Evolutionary conservation across 768 basidiomycete species (phyloP).

Genomic region (Russula dissimulans): DNA sequence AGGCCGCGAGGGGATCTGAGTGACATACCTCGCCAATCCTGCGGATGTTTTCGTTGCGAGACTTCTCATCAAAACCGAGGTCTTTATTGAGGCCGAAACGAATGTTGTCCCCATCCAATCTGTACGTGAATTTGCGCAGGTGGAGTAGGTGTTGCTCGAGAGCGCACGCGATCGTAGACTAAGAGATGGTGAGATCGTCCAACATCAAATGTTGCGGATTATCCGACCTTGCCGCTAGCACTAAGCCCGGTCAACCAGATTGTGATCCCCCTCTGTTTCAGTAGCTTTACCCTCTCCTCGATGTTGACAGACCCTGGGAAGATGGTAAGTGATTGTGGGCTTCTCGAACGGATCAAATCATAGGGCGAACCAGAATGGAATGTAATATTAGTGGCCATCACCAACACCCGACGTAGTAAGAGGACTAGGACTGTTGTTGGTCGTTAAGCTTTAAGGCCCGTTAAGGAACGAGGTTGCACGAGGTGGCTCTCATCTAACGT

Average conservation of each 20-base stretch:
- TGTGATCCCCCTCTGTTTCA: constrained; percentile 6
- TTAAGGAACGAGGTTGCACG: background rate
- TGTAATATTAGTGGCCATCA: constrained; percentile 39
- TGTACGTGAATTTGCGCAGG: constrained; percentile 75
- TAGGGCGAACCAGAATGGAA: constrained; percentile 10
- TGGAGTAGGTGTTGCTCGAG: constrained; percentile 93
- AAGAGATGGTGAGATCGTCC: constrained; percentile 5
- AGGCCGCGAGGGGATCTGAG: background rate
- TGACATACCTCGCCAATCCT: constrained; percentile 85
- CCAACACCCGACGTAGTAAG: background rate
- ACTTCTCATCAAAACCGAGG: constrained; percentile 86
- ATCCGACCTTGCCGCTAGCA: constrained; percentile 81
- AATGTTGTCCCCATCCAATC: constrained; percentile 93
- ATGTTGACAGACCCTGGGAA: constrained; percentile 8
- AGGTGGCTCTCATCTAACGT: background rate
- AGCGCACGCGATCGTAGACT: constrained; percentile 97
- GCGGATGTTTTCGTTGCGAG: constrained; percentile 91
- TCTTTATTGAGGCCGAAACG: constrained; percentile 96
- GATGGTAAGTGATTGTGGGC: background rate
- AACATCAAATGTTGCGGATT: background rate
- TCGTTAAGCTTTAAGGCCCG: too few relatives aligned
- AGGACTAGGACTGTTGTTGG: background rate
- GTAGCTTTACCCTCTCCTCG: constrained; percentile 5
- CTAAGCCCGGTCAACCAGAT: constrained; percentile 92
- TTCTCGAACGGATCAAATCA: background rate